These are phyloP conservation scores for Colletotrichum graminicola DNA, from an alignment of 2,329 filamentous ascomycete genomes.

Conservation along the genomic window DNA sequence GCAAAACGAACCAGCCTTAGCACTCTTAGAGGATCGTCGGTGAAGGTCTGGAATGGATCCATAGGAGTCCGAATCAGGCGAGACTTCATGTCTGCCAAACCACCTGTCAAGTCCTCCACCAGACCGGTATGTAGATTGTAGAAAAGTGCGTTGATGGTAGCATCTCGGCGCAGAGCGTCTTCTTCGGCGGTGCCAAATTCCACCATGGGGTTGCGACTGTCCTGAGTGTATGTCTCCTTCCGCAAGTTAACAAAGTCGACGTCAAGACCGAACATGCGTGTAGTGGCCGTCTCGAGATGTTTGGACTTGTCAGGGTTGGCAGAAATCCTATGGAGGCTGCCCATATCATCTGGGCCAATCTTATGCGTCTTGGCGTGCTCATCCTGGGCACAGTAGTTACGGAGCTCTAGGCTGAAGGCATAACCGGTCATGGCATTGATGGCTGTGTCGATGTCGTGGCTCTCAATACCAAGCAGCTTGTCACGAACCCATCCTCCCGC, in stretches of 20 bases:
- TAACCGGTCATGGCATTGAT: slow-evolving; percentile 89
- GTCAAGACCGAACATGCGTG: slow-evolving; percentile 86
- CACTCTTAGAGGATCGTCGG: slow-evolving; percentile 90
- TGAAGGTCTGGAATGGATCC: slow-evolving; percentile 91
- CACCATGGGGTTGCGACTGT: slow-evolving; percentile 90
- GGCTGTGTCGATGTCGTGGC: slow-evolving; percentile 86
- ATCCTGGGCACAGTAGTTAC: slow-evolving; percentile 73
- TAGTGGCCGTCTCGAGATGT: slow-evolving; percentile 92
- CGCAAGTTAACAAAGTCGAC: slow-evolving; percentile 95
- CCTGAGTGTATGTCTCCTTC: slow-evolving; percentile 90
- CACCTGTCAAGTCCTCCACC: slow-evolving; percentile 89
- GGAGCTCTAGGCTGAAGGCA: slow-evolving; percentile 77
- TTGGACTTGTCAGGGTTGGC: slow-evolving; percentile 97
- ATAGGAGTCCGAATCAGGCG: slow-evolving; percentile 86
- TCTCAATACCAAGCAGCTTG: slow-evolving; percentile 78
- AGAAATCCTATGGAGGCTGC: slow-evolving; percentile 87
- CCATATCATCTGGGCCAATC: slow-evolving; percentile 70
- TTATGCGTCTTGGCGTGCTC: slow-evolving; percentile 72
- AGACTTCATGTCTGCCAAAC: slow-evolving; percentile 78
- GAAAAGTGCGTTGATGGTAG: slow-evolving; percentile 95
- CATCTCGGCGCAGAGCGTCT: slow-evolving; percentile 89
- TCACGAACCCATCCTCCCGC: slow-evolving; percentile 91
- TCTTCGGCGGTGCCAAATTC: slow-evolving; percentile 94
- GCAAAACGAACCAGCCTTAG: slow-evolving; percentile 91
- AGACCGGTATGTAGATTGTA: slow-evolving; percentile 86